phyloP scores from a whole-genome alignment of 129 eudicot species.

The Centrapalus pauciflorus region DNA sequence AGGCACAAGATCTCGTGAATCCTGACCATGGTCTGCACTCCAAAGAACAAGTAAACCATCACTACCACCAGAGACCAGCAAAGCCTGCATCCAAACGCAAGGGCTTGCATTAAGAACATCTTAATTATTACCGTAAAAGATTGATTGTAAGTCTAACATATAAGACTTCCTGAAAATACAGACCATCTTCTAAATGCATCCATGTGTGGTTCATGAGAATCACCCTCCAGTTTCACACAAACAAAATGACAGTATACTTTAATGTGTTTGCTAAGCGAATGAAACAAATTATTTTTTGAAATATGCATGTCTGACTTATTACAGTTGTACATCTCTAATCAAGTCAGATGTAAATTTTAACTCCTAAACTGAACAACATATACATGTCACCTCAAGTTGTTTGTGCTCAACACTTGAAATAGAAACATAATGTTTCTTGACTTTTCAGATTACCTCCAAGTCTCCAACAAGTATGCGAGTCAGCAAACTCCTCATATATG shows the following conservation, averaged over 20 bases:
- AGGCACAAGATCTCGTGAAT: slow-evolving; percentile 95
- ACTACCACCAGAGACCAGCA: slow-evolving; percentile 95
- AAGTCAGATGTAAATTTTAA: not conserved
- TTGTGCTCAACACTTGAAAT: not conserved
- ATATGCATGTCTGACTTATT: not conserved
- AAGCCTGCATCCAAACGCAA: slow-evolving; percentile 48
- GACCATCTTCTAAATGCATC: not conserved
- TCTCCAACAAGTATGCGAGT: not conserved
- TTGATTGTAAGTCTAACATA: not conserved
- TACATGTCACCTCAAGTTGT: not conserved
- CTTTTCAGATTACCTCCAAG: not conserved
- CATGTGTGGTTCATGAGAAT: not conserved
- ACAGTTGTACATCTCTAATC: not conserved
- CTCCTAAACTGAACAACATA: not conserved
- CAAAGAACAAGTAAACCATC: slow-evolving; percentile 94
- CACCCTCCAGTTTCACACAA: not conserved
- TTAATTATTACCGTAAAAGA: not conserved
- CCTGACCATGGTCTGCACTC: slow-evolving; percentile 92
- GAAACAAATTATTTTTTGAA: not conserved
- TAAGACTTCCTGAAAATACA: not conserved
- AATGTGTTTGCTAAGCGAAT: not conserved
- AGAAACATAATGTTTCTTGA: not conserved
- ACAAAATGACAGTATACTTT: not conserved
- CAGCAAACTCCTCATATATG: not conserved
- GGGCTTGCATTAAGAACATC: slow-evolving; percentile 6